Evolutionary conservation across 2,329 filamentous ascomycete species (phyloP).

Genomic region (Aureobasidium leucospermi): DNA sequence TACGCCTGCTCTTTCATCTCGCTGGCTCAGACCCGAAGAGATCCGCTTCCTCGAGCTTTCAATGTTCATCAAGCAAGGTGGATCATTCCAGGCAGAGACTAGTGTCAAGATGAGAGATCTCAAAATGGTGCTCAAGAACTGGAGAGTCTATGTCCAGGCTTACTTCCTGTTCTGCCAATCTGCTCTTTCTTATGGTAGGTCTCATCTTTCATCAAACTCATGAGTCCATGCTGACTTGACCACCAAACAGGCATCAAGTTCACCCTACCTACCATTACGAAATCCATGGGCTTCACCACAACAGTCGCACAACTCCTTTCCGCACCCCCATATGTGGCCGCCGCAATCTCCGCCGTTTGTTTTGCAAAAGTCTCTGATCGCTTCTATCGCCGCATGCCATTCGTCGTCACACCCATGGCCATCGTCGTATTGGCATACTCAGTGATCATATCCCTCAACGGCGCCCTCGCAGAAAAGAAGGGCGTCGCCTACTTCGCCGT

Average conservation of each 20-base stretch:
- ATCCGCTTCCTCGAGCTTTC: conserved; percentile 15
- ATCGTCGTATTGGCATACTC: conserved; percentile 23
- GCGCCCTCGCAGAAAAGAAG: neutral
- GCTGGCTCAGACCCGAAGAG: conserved; percentile 24
- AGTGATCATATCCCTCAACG: neutral
- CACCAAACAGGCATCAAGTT: conserved; percentile 8
- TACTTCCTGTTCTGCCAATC: neutral
- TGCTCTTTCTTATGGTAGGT: neutral
- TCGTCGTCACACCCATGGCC: conserved; percentile 37
- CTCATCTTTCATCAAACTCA: conserved; percentile 31
- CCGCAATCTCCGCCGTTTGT: conserved; percentile 24
- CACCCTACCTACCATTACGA: conserved; percentile 3
- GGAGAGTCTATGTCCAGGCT: neutral
- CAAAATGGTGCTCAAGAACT: conserved; percentile 17
- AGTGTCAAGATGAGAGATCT: conserved; percentile 20
- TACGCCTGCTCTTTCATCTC: conserved; percentile 18
- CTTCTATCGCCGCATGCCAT: conserved; percentile 15
- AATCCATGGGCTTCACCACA: conserved; percentile 20
- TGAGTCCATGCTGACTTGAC: conserved; percentile 12
- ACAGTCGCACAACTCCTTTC: conserved; percentile 21
- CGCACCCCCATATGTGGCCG: conserved; percentile 24
- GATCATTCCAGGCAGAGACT: conserved; percentile 20
- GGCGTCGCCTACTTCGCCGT: conserved; percentile 22
- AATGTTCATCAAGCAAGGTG: conserved; percentile 16
- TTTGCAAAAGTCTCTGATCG: conserved; percentile 25